Conservation (phyloP, 768 basidiomycete species). For the Lepiota subincarnata region DNA sequence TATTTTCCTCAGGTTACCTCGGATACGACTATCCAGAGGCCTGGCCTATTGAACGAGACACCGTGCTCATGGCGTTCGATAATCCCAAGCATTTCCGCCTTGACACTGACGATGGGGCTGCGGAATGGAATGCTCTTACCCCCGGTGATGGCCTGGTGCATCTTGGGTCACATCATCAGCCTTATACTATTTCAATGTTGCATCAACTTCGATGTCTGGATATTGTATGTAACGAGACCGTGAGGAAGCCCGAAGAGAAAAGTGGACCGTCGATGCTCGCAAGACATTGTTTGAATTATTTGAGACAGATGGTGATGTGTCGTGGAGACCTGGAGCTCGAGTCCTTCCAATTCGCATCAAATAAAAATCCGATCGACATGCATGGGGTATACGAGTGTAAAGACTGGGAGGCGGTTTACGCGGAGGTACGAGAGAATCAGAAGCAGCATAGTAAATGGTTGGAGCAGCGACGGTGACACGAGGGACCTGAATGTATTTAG, state of each 20-base stretch:
- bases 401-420: slow-evolving; percentile 31
- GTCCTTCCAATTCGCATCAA: slow-evolving; percentile 28
- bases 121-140: slow-evolving; percentile 28
- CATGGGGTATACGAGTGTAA: slow-evolving; percentile 29
- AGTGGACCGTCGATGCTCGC: slow-evolving; percentile 20
- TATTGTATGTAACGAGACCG: slow-evolving; percentile 27
- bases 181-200: slow-evolving; percentile 31
- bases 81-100: slow-evolving; percentile 27
- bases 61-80: slow-evolving; percentile 29
- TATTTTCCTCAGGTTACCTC: slow-evolving; percentile 22
- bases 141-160: slow-evolving; percentile 28
- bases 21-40: slow-evolving; percentile 28
- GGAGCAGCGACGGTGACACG: no score
- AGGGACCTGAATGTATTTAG: no score
- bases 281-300: slow-evolving; percentile 29
- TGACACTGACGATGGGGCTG: slow-evolving; percentile 23
- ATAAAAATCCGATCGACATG: slow-evolving; percentile 26
- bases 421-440: slow-evolving; percentile 24
- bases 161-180: slow-evolving; percentile 26
- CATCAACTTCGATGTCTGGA: slow-evolving; percentile 34
- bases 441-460: slow-evolving; percentile 19
- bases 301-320: slow-evolving; percentile 31
- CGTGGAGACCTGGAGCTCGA: slow-evolving; percentile 27
- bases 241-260: slow-evolving; percentile 16
- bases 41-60: slow-evolving; percentile 27